Percentiles rank a stretch among this genome's conserved stretches.
These are phyloP conservation scores for Lonicera japonica DNA, from an alignment of 129 eudicot genomes.

Conservation along the genomic window DNA sequence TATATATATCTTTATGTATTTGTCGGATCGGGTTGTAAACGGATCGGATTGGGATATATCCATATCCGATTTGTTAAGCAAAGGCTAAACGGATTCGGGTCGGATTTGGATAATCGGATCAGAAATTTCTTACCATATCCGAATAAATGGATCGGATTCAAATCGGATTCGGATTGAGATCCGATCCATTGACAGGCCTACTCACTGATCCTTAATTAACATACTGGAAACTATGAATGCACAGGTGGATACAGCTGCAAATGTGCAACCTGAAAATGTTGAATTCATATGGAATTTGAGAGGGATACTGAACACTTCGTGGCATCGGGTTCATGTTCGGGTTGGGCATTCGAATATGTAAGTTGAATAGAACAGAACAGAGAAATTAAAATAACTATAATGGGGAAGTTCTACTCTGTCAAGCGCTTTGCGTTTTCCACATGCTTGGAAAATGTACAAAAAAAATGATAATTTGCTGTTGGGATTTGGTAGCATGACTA, in stretches of 20 bases:
- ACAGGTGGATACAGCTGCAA: constrained; percentile 84
- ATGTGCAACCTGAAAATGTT: constrained; percentile 87
- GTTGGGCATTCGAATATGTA: constrained; percentile 76
- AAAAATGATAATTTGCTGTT: constrained; percentile 2
- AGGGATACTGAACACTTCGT: constrained; percentile 93
- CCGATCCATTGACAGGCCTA: too few species aligned
- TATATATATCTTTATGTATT: too few species aligned
- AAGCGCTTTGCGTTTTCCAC: neutral
- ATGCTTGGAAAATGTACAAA: neutral
- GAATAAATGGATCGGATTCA: too few species aligned
- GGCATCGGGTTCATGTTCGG: constrained; percentile 87
- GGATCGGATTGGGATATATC: too few species aligned
- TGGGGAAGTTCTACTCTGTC: neutral
- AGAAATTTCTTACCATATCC: too few species aligned
- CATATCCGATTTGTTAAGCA: too few species aligned
- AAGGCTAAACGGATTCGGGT: too few species aligned
- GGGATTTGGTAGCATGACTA: constrained; percentile 22
- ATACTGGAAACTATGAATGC: neutral
- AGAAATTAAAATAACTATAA: neutral
- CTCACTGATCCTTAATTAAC: neutral
- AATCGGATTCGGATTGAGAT: too few species aligned
- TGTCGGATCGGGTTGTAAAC: too few species aligned
- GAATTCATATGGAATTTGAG: constrained; percentile 83
- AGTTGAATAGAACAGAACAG: constrained; percentile 5
- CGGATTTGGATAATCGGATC: too few species aligned